Evolutionary conservation across 164 flowering plant genomes (phyloP).

Genomic region (Amborella trichopoda): DNA sequence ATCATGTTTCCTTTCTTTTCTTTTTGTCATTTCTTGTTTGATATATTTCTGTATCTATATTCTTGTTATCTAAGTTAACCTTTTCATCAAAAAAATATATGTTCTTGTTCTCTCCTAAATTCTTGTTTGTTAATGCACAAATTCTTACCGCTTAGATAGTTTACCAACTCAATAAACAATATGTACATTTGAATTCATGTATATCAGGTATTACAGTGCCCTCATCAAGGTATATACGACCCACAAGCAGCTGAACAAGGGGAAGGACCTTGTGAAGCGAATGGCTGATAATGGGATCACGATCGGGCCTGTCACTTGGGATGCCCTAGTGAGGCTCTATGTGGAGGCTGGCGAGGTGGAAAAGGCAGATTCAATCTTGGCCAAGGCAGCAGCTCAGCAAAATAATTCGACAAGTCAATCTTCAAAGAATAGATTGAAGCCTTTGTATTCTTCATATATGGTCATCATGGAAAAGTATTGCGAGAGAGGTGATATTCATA

Average conservation of each 20-base stretch:
- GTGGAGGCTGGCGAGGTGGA: slow-evolving; percentile 80
- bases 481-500: slow-evolving; percentile 67
- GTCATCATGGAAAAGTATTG: slow-evolving; percentile 54
- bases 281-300: slow-evolving; percentile 48
- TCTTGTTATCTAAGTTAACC: no score
- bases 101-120: no score
- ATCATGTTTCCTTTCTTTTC: no score
- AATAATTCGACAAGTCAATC: neutral
- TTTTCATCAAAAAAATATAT: no score
- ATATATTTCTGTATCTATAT: no score
- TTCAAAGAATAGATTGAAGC: slow-evolving; percentile 19
- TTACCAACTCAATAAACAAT: no score
- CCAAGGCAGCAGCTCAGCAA: slow-evolving; percentile 43
- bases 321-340: slow-evolving; percentile 61
- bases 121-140: no score
- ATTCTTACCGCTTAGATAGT: no score
- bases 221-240: slow-evolving; percentile 55
- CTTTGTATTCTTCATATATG: slow-evolving; percentile 40
- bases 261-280: slow-evolving; percentile 57
- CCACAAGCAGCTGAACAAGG: slow-evolving; percentile 55
- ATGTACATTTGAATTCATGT: no score
- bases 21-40: no score
- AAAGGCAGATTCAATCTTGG: slow-evolving; percentile 65
- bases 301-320: slow-evolving; percentile 62
- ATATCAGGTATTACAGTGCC: slow-evolving; percentile 25